Evolutionary conservation across 495 filamentous ascomycete genomes (phyloP).

Genomic region (Penicillium lagena): DNA sequence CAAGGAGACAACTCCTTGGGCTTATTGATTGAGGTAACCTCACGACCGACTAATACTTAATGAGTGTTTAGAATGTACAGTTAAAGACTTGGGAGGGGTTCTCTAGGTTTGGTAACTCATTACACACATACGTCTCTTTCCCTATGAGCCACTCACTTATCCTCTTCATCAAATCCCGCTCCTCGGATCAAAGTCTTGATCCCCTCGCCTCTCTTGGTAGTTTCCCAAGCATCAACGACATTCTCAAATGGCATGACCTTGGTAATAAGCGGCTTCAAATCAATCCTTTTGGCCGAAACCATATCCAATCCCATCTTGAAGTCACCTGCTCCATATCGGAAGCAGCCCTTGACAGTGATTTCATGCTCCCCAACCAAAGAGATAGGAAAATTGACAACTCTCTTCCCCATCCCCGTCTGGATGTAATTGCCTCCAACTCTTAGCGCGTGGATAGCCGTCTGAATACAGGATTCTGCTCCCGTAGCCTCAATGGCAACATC

Average conservation of each 20-base stretch:
- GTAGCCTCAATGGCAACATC: slow-evolving; percentile 80
- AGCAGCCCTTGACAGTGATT: slow-evolving; percentile 71
- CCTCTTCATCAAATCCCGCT: slow-evolving; percentile 3
- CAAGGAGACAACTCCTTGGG: slow-evolving; percentile 8
- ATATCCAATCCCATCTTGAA: slow-evolving; percentile 72
- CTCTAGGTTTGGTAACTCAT: too few species aligned
- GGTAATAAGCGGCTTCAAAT: slow-evolving; percentile 66
- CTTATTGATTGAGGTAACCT: slow-evolving; percentile 4
- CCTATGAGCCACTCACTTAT: neutral
- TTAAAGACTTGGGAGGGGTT: neutral
- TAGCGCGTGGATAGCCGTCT: slow-evolving; percentile 64
- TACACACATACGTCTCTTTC: neutral
- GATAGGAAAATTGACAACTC: slow-evolving; percentile 76
- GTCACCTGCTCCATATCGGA: slow-evolving; percentile 77
- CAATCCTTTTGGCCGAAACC: slow-evolving; percentile 54
- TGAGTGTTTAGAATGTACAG: slow-evolving; percentile 4
- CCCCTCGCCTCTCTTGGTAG: slow-evolving; percentile 67
- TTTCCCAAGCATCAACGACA: slow-evolving; percentile 72
- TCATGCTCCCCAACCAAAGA: slow-evolving; percentile 76
- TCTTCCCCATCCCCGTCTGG: slow-evolving; percentile 77
- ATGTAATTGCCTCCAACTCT: slow-evolving; percentile 73
- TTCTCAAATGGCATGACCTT: slow-evolving; percentile 63
- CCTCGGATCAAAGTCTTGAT: slow-evolving; percentile 84
- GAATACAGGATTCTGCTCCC: slow-evolving; percentile 72
- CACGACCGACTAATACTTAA: neutral